These are phyloP conservation scores for Microdochium trichocladiopsis DNA, from an alignment of 2,329 filamentous ascomycete species.

Conservation along the genomic window DNA sequence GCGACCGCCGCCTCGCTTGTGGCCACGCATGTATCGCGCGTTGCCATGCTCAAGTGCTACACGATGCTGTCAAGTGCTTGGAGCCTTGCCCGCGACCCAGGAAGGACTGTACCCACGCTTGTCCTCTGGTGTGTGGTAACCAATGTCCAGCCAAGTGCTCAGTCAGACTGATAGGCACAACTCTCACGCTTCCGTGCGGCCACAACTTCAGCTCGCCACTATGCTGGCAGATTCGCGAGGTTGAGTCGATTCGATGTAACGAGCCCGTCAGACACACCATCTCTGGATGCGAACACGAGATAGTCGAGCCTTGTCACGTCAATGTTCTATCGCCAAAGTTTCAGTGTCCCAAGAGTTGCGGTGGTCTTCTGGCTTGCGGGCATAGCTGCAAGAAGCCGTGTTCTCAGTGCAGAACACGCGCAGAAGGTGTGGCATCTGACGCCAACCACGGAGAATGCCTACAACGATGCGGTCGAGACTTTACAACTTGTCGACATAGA, in stretches of 20 bases:
- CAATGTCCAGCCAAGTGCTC: conserved; percentile 29
- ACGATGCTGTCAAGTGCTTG: conserved; percentile 36
- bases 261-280: conserved; percentile 37
- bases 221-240: conserved; percentile 37
- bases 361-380: conserved; percentile 41
- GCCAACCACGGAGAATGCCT: conserved; percentile 40
- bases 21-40: conserved; percentile 37
- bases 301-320: conserved; percentile 39
- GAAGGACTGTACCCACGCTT: conserved; percentile 35
- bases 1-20: conserved; percentile 38
- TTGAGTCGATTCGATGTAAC: conserved; percentile 38
- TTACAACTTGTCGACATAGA: conserved; percentile 47
- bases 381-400: conserved; percentile 48
- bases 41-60: conserved; percentile 41
- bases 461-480: conserved; percentile 40
- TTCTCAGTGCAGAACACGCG: conserved; percentile 33
- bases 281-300: conserved; percentile 46
- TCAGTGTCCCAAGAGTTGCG: conserved; percentile 42
- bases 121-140: conserved; percentile 34
- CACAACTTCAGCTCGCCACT: conserved; percentile 22
- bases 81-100: conserved; percentile 34
- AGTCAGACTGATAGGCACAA: conserved; percentile 18
- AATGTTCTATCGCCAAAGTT: conserved; percentile 34
- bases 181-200: conserved; percentile 30
- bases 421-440: conserved; percentile 16